Conservation (phyloP, 257 asterid genomes). For the Verbascum thapsus region DNA sequence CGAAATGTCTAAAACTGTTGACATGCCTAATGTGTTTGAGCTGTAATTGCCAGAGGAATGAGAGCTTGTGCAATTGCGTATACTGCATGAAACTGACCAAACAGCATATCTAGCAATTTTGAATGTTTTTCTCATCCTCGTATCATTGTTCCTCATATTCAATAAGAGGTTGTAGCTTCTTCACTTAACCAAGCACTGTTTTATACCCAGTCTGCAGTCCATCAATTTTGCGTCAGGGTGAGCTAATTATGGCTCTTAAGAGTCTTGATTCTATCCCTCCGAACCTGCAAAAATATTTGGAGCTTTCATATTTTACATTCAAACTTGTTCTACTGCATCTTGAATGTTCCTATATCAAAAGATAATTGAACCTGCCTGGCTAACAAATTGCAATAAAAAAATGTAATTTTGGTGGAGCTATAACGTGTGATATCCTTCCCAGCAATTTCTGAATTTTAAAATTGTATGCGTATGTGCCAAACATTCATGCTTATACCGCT, state of each 20-base stretch:
- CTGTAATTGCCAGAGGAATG: neutral
- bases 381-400: neutral
- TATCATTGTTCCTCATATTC: neutral
- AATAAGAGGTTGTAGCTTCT: neutral
- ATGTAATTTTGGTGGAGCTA: slow-evolving; percentile 9
- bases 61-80: neutral
- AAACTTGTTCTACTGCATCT: slow-evolving; percentile 12
- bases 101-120: neutral
- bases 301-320: neutral
- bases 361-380: slow-evolving; percentile 14
- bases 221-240: slow-evolving; percentile 4
- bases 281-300: neutral
- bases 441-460: slow-evolving; percentile 3
- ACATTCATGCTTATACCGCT: neutral
- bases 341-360: slow-evolving; percentile 2
- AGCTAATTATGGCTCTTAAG: neutral
- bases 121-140: neutral
- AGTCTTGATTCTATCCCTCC: neutral
- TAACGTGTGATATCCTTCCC: neutral
- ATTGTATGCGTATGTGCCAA: neutral
- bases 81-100: slow-evolving; percentile 10
- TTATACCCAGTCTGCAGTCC: neutral
- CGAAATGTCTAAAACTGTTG: neutral
- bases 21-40: neutral
- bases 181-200: neutral